Evolutionary conservation across 768 basidiomycete genomes (phyloP).

Genomic region (Rhodotorula taiwanensis): DNA sequence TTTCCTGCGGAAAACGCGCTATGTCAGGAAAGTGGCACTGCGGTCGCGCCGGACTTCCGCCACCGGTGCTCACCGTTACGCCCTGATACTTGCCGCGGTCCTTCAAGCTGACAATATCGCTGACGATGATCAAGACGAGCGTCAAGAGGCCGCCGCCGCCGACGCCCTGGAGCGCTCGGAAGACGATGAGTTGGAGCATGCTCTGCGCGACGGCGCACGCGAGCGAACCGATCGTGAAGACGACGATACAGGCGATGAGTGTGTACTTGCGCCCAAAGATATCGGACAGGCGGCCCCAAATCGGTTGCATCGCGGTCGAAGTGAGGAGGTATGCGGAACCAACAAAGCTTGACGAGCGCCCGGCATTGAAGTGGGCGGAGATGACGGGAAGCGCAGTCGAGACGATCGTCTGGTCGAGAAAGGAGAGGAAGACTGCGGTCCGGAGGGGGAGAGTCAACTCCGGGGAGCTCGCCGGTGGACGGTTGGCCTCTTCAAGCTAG

Average conservation of each 20-base stretch:
- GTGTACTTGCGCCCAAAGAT: slow-evolving; percentile 47
- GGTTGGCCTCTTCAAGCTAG: too few species aligned
- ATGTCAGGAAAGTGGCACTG: too few species aligned
- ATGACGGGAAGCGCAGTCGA: slow-evolving; percentile 31
- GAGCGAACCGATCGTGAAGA: slow-evolving; percentile 39
- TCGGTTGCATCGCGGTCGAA: slow-evolving; percentile 36
- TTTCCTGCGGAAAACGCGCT: too few species aligned
- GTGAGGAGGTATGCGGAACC: slow-evolving; percentile 47
- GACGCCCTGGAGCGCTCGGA: slow-evolving; percentile 38
- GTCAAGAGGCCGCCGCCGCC: slow-evolving; percentile 27
- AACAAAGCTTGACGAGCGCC: slow-evolving; percentile 42
- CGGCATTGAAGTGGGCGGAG: slow-evolving; percentile 35
- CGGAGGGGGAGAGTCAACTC: too few species aligned
- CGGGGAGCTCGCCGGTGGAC: too few species aligned
- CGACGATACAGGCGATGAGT: slow-evolving; percentile 37
- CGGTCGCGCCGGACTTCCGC: too few species aligned
- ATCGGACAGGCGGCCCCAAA: slow-evolving; percentile 47
- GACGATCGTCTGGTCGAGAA: slow-evolving; percentile 48
- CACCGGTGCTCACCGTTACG: slow-evolving; percentile 29
- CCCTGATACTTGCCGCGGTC: slow-evolving; percentile 36
- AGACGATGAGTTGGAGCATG: slow-evolving; percentile 47
- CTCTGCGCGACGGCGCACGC: slow-evolving; percentile 44
- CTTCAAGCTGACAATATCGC: slow-evolving; percentile 25
- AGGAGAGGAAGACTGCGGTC: slow-evolving; percentile 41
- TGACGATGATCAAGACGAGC: slow-evolving; percentile 27